Percentiles rank a stretch among this genome's conserved stretches.
Evolutionary conservation across 129 eudicot species (phyloP).

Genomic region (Logfia minima): DNA sequence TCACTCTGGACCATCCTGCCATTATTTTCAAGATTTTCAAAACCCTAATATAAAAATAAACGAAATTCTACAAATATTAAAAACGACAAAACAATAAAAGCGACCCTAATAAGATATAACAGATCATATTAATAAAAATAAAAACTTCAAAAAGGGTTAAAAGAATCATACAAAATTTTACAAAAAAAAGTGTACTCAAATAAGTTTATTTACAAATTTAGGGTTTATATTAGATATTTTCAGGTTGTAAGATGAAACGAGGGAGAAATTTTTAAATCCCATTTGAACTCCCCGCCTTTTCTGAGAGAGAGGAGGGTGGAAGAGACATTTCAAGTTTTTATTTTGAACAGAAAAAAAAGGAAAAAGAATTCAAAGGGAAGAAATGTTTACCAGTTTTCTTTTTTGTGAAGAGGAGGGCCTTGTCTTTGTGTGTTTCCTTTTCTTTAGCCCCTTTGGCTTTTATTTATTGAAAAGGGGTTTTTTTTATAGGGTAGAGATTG

Average conservation of each 20-base stretch:
- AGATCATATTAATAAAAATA: background rate
- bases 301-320: constrained; percentile 40
- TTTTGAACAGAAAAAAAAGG: constrained; percentile 28
- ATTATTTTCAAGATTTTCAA: constrained; percentile 43
- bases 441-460: constrained; percentile 34
- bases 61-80: background rate
- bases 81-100: background rate
- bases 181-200: constrained; percentile 1
- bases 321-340: constrained; percentile 35
- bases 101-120: constrained; percentile 1
- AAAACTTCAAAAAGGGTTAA: background rate
- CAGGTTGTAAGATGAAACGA: constrained; percentile 20
- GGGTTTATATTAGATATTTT: background rate
- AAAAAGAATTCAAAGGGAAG: constrained; percentile 23
- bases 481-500: background rate
- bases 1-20: constrained; percentile 69
- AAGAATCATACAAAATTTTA: constrained; percentile 7
- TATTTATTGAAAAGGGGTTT: constrained; percentile 5
- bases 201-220: constrained; percentile 20
- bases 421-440: constrained; percentile 27
- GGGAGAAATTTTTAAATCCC: constrained; percentile 22
- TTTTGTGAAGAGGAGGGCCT: constrained; percentile 26
- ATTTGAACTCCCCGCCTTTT: constrained; percentile 53
- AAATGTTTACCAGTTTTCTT: constrained; percentile 44
- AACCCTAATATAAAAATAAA: constrained; percentile 51